These are phyloP conservation scores for Aspergillus funiculosus DNA, from an alignment of 495 filamentous ascomycete genomes.

Conservation along the genomic window DNA sequence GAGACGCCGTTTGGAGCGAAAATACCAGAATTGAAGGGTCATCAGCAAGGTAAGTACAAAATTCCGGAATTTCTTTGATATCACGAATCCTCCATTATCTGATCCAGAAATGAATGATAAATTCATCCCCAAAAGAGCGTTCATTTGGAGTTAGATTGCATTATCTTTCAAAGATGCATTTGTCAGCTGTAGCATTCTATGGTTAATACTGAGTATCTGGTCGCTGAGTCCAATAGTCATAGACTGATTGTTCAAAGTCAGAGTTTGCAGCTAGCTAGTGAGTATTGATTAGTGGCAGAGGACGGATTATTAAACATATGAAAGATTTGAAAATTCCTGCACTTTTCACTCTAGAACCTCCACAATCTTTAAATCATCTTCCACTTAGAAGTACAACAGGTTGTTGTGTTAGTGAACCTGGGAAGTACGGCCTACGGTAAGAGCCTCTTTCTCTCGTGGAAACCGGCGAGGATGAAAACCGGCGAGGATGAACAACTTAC, in stretches of 20 bases:
- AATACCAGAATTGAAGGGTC: constrained; percentile 20
- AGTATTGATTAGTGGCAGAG: constrained; percentile 10
- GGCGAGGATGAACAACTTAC: too few species aligned
- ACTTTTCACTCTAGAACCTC: constrained; percentile 15
- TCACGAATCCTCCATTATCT: constrained; percentile 13
- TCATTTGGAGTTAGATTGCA: constrained; percentile 7
- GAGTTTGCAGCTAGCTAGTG: constrained; percentile 20
- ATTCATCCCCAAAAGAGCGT: constrained; percentile 25
- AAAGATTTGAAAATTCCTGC: constrained; percentile 16
- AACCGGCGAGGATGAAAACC: too few species aligned
- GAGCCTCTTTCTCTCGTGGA: too few species aligned
- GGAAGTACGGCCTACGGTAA: too few species aligned
- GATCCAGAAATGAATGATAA: constrained; percentile 20
- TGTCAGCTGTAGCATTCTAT: constrained; percentile 32
- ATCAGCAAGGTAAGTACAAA: constrained; percentile 26
- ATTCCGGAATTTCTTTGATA: constrained; percentile 31
- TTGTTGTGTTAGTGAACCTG: constrained; percentile 1
- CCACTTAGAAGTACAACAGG: constrained; percentile 7
- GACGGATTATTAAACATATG: constrained; percentile 13
- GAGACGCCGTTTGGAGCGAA: constrained; percentile 3
- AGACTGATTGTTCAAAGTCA: constrained; percentile 27
- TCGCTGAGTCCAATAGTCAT: too few species aligned
- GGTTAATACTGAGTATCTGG: constrained; percentile 24
- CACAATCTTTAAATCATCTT: constrained; percentile 14
- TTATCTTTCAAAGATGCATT: constrained; percentile 32